Base-by-base conservation (phyloP, 2,329 filamentous ascomycete genomes). In the Colletotrichum paranaense region DNA sequence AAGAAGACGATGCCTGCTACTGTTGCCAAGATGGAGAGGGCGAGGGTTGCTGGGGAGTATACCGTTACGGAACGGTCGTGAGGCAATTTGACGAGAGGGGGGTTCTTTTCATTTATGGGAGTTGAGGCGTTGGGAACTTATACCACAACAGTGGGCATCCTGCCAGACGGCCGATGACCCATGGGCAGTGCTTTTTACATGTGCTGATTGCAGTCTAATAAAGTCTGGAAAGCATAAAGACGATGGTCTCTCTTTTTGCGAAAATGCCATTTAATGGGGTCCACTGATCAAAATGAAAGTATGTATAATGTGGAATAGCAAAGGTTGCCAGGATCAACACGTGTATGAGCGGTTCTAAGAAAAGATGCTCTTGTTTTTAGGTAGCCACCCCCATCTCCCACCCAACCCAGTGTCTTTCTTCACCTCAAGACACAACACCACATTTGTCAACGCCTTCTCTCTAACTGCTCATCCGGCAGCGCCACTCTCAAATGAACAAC, bases 11-110 rank as follows among this genome's bases (percentile, higher is more conserved):
- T 92, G 88, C 89, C 91, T 19, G 86, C 88, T 24, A 88, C 88
- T 4, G 89, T 91, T 77, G 91, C 91, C 67, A 89, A 86, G 80
- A 92, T 92, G 88, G 90, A 92, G 84, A 86, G 90, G 80, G 91
- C 91, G 70, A 84, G 88, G 74, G 86, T 88, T 19, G 91, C 90
- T 26, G 89, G 87, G 19, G 86, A 89, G 76, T 91, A 91, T 79
- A 88, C 90, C 8, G 83, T 88, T 62, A 83, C 83, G n/a, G 83
- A 84, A 77, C 67, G 77, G 11, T 72, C 74, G 5, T 78, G 57
- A 75, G 16, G 14, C 9, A 32, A 5, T 5, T 4, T 19, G 6
- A 5, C 8, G 32, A 32, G 9, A 11, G 26, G 22, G 7, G n/a
- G 5, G 3, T 16, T 5, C 32, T 19, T 12, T 19, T 8, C 9